A percentile compares a stretch with the other conserved stretches of the same genome.
Conservation (phyloP, 306 rosid genomes). For the Begonia loranthoides region DNA sequence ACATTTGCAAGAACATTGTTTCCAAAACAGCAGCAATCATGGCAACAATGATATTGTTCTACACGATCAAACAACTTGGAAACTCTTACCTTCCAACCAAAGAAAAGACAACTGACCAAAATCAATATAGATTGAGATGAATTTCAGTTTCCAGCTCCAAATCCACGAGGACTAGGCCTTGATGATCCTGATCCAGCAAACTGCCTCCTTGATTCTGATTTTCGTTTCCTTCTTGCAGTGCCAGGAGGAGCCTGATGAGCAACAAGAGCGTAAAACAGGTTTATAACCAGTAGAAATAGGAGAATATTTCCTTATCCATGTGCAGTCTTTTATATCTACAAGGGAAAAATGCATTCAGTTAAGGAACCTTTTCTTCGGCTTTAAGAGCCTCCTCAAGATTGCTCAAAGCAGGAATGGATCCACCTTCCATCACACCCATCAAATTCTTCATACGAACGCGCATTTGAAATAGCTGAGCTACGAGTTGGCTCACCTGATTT, state of each 20-base stretch:
- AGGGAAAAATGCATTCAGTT: slow-evolving; percentile 4
- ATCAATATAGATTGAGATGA: too few relatives aligned
- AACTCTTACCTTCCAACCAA: too few relatives aligned
- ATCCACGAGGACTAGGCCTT: slow-evolving; percentile 79
- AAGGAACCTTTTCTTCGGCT: slow-evolving; percentile 66
- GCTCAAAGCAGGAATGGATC: slow-evolving; percentile 68
- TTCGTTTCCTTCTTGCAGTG: slow-evolving; percentile 81
- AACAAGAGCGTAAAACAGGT: slow-evolving; percentile 6
- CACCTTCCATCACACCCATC: slow-evolving; percentile 89
- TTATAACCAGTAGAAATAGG: neutral
- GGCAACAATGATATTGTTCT: too few relatives aligned
- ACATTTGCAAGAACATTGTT: too few relatives aligned
- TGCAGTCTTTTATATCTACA: neutral
- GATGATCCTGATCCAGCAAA: slow-evolving; percentile 31
- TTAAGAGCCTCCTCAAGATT: slow-evolving; percentile 87
- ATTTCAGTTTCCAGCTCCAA: slow-evolving; percentile 51
- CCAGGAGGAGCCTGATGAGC: slow-evolving; percentile 61
- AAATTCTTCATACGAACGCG: slow-evolving; percentile 87
- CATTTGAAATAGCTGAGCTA: slow-evolving; percentile 94
- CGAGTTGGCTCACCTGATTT: slow-evolving; percentile 72
- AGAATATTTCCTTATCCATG: too few relatives aligned
- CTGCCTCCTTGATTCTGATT: slow-evolving; percentile 38
- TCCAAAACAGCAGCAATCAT: too few relatives aligned
- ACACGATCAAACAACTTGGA: too few relatives aligned
- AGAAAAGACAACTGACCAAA: too few relatives aligned